Evolutionary conservation across 495 filamentous ascomycete genomes (phyloP), one percentile per base, ranked within the genome.

Genomic region (Pyrenopolyporus hunteri): DNA sequence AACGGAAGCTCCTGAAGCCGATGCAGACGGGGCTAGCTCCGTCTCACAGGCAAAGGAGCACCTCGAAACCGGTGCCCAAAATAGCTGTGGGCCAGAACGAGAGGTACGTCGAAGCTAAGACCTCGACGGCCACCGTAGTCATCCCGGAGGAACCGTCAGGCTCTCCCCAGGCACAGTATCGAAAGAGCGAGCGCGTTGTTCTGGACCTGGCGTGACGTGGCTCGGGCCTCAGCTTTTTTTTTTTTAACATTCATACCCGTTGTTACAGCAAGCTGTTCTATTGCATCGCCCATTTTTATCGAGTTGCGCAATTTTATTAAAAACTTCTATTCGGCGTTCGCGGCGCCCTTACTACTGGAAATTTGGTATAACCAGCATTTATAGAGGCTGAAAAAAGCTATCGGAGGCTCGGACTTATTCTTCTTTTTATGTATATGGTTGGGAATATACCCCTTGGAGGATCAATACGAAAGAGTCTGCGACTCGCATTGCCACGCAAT

Each of bases 181-280:
- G 74, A 28, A 77, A 76, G 73, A 83, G 80, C 61, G 78, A 80
- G 70, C 72, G 76, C 51, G 72, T 78, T 16, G 71, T 81, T n/a
- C 59, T 80, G 13, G 78, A 81, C 40, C 57, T 59, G 2, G 69
- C 67, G 7, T 63, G 53, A 70, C 36, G 11, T 9, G 20, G 8
- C 6, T 17, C 13, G 31, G 31, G 17, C 13, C 19, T 17, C 19
- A 13, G 17, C 20, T 40, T 1, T 42, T 42, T 17, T 23, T 4
- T 31, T 31, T 2, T 31, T 31, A 16, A 10, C n/a, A 37, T 23
- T 29, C 37, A 23, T 4, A 6, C 13, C 37, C 11, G 37, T 42
- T 20, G 4, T 42, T 42, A 23, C 37, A 20, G 19, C 29, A 6
- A 17, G 9, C 33, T 31, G 11, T 22, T 14, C 4, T 25, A 44